phyloP scores from a whole-genome alignment of 306 rosid genomes.

The Cucumis hystrix region DNA sequence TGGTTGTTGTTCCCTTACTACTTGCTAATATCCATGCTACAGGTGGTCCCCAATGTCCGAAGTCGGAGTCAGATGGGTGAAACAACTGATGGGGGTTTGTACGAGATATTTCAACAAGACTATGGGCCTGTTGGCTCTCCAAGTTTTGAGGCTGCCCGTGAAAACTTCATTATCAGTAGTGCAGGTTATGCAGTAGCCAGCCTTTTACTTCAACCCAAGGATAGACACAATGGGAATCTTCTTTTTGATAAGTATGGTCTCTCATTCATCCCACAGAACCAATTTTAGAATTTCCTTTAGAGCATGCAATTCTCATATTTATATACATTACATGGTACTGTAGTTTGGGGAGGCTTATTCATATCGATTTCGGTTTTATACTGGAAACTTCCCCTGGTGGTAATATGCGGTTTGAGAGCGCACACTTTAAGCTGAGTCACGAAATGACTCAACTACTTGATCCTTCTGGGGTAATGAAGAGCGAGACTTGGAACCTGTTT shows the following conservation, averaged over 20 bases:
- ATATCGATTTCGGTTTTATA: constrained; percentile 91
- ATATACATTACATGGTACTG: constrained; percentile 23
- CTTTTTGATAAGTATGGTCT: constrained; percentile 60
- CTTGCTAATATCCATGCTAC: constrained; percentile 10
- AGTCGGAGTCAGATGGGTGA: constrained; percentile 99
- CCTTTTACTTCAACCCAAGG: constrained; percentile 96
- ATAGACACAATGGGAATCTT: constrained; percentile 94
- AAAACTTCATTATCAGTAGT: constrained; percentile 83
- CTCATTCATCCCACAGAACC: not conserved
- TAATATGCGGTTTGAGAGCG: constrained; percentile 94
- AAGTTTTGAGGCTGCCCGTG: constrained; percentile 86
- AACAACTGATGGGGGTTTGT: constrained; percentile 93
- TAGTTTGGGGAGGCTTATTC: constrained; percentile 92
- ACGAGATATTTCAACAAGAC: constrained; percentile 94
- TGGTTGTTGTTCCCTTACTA: not conserved
- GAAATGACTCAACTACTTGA: constrained; percentile 97
- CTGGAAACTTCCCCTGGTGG: constrained; percentile 97
- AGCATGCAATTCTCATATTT: not conserved
- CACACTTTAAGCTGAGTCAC: constrained; percentile 96
- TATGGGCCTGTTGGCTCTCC: constrained; percentile 82
- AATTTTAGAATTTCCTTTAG: not conserved
- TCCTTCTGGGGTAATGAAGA: constrained; percentile 89
- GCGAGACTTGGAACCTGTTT: constrained; percentile 92
- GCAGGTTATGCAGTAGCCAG: constrained; percentile 99
- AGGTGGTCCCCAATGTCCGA: constrained; percentile 90